Evolutionary conservation across 2,329 filamentous ascomycete genomes (phyloP).

Genomic region (Exserohilum rostratum): DNA sequence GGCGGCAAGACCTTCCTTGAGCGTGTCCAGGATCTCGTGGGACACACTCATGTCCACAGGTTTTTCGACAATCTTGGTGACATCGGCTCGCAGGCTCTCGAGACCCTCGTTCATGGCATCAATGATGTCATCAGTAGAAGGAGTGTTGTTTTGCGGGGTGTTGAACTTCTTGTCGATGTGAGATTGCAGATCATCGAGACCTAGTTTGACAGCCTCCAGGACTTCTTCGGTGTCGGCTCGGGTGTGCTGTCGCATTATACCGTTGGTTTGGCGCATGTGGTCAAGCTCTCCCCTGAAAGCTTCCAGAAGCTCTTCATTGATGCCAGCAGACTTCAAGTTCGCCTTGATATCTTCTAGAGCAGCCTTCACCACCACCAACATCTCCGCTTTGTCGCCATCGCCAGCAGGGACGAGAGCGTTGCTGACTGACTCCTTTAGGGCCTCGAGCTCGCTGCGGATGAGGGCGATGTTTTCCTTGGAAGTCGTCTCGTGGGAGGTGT

Average conservation of each 20-base stretch:
- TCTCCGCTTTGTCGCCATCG: constrained; percentile 48
- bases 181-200: constrained; percentile 57
- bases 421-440: constrained; percentile 52
- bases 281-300: constrained; percentile 59
- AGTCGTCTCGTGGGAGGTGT: constrained; percentile 49
- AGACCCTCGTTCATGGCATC: constrained; percentile 72
- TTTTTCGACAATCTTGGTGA: constrained; percentile 76
- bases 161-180: constrained; percentile 60
- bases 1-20: constrained; percentile 79
- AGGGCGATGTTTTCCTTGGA: constrained; percentile 51
- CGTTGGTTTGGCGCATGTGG: constrained; percentile 53
- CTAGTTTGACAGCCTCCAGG: constrained; percentile 56
- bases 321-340: constrained; percentile 33
- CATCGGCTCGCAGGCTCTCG: constrained; percentile 74
- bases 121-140: constrained; percentile 63
- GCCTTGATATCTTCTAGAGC: constrained; percentile 49
- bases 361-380: constrained; percentile 48
- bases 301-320: constrained; percentile 59
- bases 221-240: constrained; percentile 57
- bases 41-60: constrained; percentile 82
- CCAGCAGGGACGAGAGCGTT: constrained; percentile 50
- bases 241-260: constrained; percentile 48
- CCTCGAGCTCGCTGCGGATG: constrained; percentile 52
- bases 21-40: constrained; percentile 85
- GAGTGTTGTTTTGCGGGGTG: constrained; percentile 59